Conservation (phyloP, 2,329 filamentous ascomycete genomes). For the Scorias spongiosa region DNA sequence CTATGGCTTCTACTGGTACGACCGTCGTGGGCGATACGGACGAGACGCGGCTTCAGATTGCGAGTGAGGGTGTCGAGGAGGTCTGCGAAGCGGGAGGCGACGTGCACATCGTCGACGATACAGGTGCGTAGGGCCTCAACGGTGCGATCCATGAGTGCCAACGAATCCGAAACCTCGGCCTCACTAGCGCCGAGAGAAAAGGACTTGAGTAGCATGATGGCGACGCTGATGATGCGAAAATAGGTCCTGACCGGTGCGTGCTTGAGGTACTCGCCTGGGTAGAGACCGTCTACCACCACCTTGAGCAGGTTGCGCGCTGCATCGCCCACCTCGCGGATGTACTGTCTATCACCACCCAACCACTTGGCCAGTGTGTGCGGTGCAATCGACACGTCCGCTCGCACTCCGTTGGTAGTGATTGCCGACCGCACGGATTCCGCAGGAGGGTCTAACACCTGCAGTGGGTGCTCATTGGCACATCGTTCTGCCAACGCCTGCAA, state of each 20-base stretch:
- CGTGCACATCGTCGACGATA: slow-evolving; percentile 71
- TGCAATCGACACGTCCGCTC: slow-evolving; percentile 28
- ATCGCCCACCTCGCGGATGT: slow-evolving; percentile 57
- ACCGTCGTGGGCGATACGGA: slow-evolving; percentile 38
- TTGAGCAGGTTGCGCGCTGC: slow-evolving; percentile 62
- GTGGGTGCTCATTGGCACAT: slow-evolving; percentile 59
- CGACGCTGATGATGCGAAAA: slow-evolving; percentile 72
- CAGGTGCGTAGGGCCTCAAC: slow-evolving; percentile 61
- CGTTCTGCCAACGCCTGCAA: slow-evolving; percentile 90
- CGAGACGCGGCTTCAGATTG: slow-evolving; percentile 56
- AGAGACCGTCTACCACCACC: slow-evolving; percentile 61
- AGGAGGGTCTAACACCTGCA: slow-evolving; percentile 8
- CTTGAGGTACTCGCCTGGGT: slow-evolving; percentile 61
- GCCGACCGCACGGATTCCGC: slow-evolving; percentile 16
- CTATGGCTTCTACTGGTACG: slow-evolving; percentile 8
- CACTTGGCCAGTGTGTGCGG: slow-evolving; percentile 30
- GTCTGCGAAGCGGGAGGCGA: slow-evolving; percentile 72
- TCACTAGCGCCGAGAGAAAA: slow-evolving; percentile 69
- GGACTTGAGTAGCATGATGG: slow-evolving; percentile 72
- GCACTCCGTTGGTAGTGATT: slow-evolving; percentile 21
- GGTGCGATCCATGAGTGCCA: slow-evolving; percentile 59
- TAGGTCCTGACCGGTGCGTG: slow-evolving; percentile 74
- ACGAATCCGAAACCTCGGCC: slow-evolving; percentile 60
- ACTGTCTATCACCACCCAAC: slow-evolving; percentile 45
- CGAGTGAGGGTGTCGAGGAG: slow-evolving; percentile 66